Percentiles rank a stretch among this genome's conserved stretches.
Evolutionary conservation across 208 protist genomes (phyloP).

Genomic region (Crithidia brevicula): DNA sequence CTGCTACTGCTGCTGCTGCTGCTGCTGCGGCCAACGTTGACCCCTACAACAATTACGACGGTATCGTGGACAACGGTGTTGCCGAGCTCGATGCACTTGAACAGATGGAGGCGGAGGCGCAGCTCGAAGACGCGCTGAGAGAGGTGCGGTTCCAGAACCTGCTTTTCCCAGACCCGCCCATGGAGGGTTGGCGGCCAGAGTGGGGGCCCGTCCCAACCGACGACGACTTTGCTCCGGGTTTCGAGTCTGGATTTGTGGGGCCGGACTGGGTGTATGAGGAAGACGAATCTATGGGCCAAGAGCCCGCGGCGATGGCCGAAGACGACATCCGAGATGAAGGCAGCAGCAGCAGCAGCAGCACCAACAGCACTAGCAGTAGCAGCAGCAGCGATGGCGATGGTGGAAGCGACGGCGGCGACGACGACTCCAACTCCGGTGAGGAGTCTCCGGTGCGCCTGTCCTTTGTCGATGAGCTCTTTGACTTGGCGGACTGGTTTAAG

Average conservation of each 20-base stretch:
- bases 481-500: conserved; percentile 22
- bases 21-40: neutral
- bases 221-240: conserved; percentile 7
- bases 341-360: neutral
- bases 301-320: too few relatives aligned
- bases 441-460: conserved; percentile 1
- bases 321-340: neutral
- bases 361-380: neutral
- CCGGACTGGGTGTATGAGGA: too few relatives aligned
- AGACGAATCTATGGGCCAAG: too few relatives aligned
- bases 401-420: neutral
- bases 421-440: neutral
- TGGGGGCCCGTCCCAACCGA: conserved; percentile 11
- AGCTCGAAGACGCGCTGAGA: too few relatives aligned
- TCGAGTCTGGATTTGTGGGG: too few relatives aligned
- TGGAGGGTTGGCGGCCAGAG: conserved; percentile 13
- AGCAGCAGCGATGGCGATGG: conserved; percentile 1
- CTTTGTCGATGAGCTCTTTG: conserved; percentile 32
- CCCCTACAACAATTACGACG: neutral
- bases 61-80: neutral
- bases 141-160: neutral
- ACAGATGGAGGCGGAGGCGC: neutral
- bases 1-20: neutral
- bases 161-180: neutral
- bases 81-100: neutral